These are phyloP conservation scores for Claviceps cyperi DNA, from an alignment of 2,329 filamentous ascomycete species.

Conservation along the genomic window DNA sequence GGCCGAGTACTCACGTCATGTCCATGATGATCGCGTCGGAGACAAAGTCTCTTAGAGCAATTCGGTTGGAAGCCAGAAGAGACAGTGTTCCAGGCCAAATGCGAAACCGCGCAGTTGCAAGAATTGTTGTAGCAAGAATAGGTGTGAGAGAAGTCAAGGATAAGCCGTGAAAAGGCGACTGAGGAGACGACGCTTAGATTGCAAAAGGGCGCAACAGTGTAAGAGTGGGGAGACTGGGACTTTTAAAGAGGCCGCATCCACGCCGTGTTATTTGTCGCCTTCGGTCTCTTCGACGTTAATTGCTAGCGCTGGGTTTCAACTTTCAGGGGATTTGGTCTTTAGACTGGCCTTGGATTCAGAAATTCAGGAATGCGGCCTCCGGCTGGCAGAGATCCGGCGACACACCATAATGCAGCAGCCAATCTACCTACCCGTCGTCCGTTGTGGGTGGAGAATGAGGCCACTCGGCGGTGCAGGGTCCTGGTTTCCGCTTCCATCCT, in stretches of 20 bases:
- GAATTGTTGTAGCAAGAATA: no score
- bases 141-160: not conserved
- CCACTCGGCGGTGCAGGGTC: conserved; percentile 15
- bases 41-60: not conserved
- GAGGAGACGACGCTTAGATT: not conserved
- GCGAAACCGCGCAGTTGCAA: not conserved
- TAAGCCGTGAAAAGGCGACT: not conserved
- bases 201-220: not conserved
- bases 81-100: not conserved
- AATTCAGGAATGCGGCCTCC: not conserved
- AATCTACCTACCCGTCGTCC: conserved; percentile 5
- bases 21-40: conserved; percentile 17
- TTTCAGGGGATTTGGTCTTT: not conserved
- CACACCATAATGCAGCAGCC: not conserved
- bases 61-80: not conserved
- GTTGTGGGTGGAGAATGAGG: conserved; percentile 20
- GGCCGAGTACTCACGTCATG: conserved; percentile 13
- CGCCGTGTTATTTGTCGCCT: not conserved
- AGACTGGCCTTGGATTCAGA: no score
- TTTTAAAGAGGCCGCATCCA: conserved; percentile 5
- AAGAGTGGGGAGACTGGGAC: conserved; percentile 4
- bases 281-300: not conserved
- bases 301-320: conserved; percentile 1
- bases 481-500: conserved; percentile 17
- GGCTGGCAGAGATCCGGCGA: not conserved